Percentiles rank a stretch among this genome's conserved stretches.
Conservation (phyloP, 768 basidiomycete species). For the Sporobolomyces phaffii region DNA sequence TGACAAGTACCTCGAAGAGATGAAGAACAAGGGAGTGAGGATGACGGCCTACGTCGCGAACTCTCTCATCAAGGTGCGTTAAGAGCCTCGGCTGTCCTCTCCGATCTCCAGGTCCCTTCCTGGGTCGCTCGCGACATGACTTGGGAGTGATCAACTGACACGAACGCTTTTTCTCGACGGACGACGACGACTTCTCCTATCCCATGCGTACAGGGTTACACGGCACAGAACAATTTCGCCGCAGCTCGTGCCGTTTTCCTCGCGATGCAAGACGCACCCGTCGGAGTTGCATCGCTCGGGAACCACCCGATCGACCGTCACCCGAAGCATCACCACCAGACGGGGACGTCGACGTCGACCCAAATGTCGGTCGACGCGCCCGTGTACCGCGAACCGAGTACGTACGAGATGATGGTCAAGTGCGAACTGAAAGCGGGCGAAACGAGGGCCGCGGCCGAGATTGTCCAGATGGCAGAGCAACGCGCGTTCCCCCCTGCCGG, state of each 20-base stretch:
- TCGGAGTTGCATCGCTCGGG: constrained; percentile 76
- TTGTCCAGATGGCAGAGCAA: constrained; percentile 52
- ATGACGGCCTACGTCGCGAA: constrained; percentile 96
- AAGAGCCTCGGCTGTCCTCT: not conserved
- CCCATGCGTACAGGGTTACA: constrained; percentile 67
- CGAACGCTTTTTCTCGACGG: no score
- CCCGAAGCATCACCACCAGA: constrained; percentile 35
- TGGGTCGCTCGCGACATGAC: no score
- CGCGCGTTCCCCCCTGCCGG: constrained; percentile 41
- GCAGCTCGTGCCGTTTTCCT: constrained; percentile 74
- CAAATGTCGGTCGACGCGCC: constrained; percentile 47
- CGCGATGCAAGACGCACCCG: constrained; percentile 66
- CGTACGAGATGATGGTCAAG: constrained; percentile 92
- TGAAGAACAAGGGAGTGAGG: constrained; percentile 61
- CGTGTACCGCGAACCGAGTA: constrained; percentile 85
- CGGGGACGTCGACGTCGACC: not conserved
- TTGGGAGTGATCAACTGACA: no score
- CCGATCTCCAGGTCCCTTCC: no score
- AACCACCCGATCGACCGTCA: constrained; percentile 72
- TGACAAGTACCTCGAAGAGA: constrained; percentile 59
- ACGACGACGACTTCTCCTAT: no score
- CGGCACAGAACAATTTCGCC: constrained; percentile 64
- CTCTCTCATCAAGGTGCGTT: constrained; percentile 53
- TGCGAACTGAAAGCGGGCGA: constrained; percentile 77
- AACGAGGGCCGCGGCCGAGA: constrained; percentile 60